A percentile compares a stretch with the other conserved stretches of the same genome.
phyloP scores from a whole-genome alignment of 495 filamentous ascomycete genomes.

The Aspergillus heteromorphus region DNA sequence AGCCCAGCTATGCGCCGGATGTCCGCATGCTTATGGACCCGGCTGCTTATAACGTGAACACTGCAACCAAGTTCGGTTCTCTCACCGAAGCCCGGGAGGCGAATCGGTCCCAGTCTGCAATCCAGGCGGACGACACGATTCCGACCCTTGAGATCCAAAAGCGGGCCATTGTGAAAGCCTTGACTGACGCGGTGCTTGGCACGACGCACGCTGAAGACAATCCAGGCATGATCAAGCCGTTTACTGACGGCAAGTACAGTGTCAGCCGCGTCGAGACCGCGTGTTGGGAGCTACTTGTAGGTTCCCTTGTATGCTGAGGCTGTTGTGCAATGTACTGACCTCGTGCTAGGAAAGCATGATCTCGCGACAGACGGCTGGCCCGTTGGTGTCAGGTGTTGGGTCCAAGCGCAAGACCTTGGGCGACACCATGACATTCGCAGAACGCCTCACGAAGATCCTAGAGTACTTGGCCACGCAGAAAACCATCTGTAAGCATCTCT shows the following conservation, averaged over 20 bases:
- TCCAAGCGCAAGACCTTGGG: neutral
- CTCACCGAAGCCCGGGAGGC: conserved; percentile 4
- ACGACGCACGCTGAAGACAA: conserved; percentile 25
- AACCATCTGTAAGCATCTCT: conserved; percentile 36
- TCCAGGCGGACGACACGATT: conserved; percentile 12
- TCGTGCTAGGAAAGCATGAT: conserved; percentile 5
- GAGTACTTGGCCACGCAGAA: conserved; percentile 18
- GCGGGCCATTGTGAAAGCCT: conserved; percentile 17
- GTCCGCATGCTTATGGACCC: conserved; percentile 4
- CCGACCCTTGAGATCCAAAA: conserved; percentile 12
- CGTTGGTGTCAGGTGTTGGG: conserved; percentile 3
- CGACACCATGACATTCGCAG: conserved; percentile 1
- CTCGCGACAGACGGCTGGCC: conserved; percentile 5
- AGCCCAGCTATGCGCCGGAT: neutral
- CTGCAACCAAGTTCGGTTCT: conserved; percentile 2
- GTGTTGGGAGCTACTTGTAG: conserved; percentile 24
- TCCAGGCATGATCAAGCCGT: conserved; percentile 26
- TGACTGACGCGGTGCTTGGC: conserved; percentile 17
- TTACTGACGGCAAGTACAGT: conserved; percentile 13
- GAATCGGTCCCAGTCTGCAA: neutral
- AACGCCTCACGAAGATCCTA: conserved; percentile 8
- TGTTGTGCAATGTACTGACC: neutral
- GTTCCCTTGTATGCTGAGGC: neutral
- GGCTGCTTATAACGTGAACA: neutral
- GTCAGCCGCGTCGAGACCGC: conserved; percentile 11